Base-by-base conservation (phyloP, 305 asterid species). In the Plantago coronopus region DNA sequence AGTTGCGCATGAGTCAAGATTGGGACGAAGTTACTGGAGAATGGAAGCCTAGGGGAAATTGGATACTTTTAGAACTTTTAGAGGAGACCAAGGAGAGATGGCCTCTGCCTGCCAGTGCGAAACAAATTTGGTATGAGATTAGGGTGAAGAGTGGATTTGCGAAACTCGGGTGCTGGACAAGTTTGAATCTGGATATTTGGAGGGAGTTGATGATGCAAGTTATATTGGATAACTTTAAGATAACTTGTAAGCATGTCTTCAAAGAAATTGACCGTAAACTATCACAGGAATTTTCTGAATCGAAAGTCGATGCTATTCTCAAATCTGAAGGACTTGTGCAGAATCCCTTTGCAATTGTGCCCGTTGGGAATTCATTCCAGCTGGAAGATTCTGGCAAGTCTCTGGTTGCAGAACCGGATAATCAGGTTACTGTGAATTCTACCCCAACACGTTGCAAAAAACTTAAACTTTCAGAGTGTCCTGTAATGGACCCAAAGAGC, bases 41-140 rank as follows among this genome's bases (percentile, higher is more conserved):
- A 46, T 94, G 95, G 95, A 67, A 64, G 43, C 77, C 78, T 67
- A 90, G 99, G 14, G 79, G 85, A 14, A 66, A 72, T 43, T 94
- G 99, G 99, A 3, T 76, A 57, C 77, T 94, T 64, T 93, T 94
- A 22, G 84, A 83, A 65, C 19, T 87, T 63, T 62, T 89, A 18
- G 89, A 82, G 74, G 97, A 82, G 63, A 58, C 69, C 9, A 74
- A 77, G 77, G 47, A 56, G 57, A 70, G 49, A 1, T 73, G 69
- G 78, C 93, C 95, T 37, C 64, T 84, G 60, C 68, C 82, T 10
- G 79, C 76, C 23, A 85, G 97, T 17, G 78, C 81, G 48, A 82
- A 72, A 80, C 99, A 94, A 78, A 79, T 87, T 20, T 94, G 99
- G 99, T 94, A 82, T 44, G 96, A 90, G 19, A 61, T 85, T 50